Conservation (phyloP, 2,329 filamentous ascomycete genomes). For the Claviceps sorghi region DNA sequence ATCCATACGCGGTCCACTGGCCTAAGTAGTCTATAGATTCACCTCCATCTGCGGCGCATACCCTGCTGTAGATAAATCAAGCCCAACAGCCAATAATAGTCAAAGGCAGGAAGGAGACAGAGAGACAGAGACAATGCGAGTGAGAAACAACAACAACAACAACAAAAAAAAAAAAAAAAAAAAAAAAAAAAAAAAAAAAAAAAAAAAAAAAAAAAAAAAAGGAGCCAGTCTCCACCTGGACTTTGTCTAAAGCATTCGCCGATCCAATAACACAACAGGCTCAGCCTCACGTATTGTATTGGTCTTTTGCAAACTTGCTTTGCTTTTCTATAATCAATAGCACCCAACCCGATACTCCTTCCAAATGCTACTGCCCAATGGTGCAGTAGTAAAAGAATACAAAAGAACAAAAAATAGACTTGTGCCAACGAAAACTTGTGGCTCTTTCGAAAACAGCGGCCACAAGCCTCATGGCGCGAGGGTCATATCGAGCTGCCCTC, state of each 20-base stretch:
- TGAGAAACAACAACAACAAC: too few relatives aligned
- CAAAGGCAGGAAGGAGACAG: neutral
- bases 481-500: slow-evolving; percentile 11
- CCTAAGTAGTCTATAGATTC: neutral
- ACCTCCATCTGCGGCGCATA: neutral
- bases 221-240: neutral
- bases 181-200: too few relatives aligned
- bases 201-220: neutral
- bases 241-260: neutral
- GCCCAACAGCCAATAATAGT: neutral
- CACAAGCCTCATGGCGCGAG: slow-evolving; percentile 12
- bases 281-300: neutral
- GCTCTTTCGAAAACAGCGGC: slow-evolving; percentile 14
- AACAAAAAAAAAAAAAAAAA: too few relatives aligned
- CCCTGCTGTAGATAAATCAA: slow-evolving; percentile 1
- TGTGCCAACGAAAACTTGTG: slow-evolving; percentile 9
- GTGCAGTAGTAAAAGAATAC: slow-evolving; percentile 6
- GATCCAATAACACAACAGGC: neutral
- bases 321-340: neutral
- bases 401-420: slow-evolving; percentile 12
- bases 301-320: neutral
- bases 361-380: neutral
- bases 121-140: neutral
- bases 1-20: neutral
- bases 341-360: neutral